These are phyloP conservation scores for Dactylella cylindrospora DNA, from an alignment of 2,329 filamentous ascomycete species.

Conservation along the genomic window DNA sequence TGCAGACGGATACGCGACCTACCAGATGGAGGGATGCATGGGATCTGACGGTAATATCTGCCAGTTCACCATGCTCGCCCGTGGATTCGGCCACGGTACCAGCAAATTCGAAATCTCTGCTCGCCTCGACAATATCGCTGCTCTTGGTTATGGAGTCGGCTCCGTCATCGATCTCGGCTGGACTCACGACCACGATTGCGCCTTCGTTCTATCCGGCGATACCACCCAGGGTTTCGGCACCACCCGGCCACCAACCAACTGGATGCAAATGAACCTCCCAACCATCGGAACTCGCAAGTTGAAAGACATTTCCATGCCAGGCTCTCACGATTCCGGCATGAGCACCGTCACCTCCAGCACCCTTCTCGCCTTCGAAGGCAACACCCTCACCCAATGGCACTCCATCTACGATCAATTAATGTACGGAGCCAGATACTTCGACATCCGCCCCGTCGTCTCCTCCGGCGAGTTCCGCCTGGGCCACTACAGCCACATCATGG, in stretches of 20 bases:
- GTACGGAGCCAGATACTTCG: slow-evolving; percentile 57
- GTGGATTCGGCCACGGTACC: too few species aligned
- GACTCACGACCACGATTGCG: slow-evolving; percentile 51
- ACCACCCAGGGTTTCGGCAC: slow-evolving; percentile 52
- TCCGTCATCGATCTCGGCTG: slow-evolving; percentile 50
- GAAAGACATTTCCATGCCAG: slow-evolving; percentile 57
- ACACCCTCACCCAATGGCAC: slow-evolving; percentile 56
- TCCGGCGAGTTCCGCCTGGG: slow-evolving; percentile 54
- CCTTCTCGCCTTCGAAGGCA: slow-evolving; percentile 52
- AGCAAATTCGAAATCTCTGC: too few species aligned
- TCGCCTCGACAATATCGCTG: slow-evolving; percentile 11
- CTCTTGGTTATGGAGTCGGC: slow-evolving; percentile 6
- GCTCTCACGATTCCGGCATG: slow-evolving; percentile 59
- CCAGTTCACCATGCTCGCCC: slow-evolving; percentile 11
- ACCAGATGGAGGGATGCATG: slow-evolving; percentile 7
- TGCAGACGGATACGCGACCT: slow-evolving; percentile 50
- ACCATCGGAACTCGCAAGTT: slow-evolving; percentile 53
- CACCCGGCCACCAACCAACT: slow-evolving; percentile 51
- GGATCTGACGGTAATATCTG: background rate
- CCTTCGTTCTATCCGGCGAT: slow-evolving; percentile 53
- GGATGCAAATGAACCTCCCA: slow-evolving; percentile 54
- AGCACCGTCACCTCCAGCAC: slow-evolving; percentile 53
- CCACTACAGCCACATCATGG: slow-evolving; percentile 53
- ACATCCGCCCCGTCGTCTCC: slow-evolving; percentile 55
- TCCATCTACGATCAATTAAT: slow-evolving; percentile 56